Evolutionary conservation across 441 rosid species (phyloP).

Genomic region (Hura crepitans): DNA sequence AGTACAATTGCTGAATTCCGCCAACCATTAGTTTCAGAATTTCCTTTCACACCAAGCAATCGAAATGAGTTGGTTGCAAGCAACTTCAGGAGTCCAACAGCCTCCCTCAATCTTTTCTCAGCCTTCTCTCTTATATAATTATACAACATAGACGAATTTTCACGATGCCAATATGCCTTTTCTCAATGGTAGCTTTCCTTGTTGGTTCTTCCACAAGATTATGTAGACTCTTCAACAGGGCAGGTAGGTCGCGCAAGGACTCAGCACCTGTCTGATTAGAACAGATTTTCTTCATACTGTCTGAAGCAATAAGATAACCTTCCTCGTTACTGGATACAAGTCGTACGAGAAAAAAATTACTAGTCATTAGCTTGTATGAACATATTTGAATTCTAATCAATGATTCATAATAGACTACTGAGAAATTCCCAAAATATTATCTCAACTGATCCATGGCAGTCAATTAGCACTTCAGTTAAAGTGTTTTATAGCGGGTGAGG

Average conservation of each 20-base stretch:
- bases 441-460: conserved; percentile 51
- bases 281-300: conserved; percentile 65
- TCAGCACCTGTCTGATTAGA: conserved; percentile 42
- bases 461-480: conserved; percentile 56
- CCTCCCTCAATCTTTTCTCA: conserved; percentile 62
- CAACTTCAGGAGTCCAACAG: conserved; percentile 50
- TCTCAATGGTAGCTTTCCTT: conserved; percentile 53
- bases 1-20: too few relatives aligned
- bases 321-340: conserved; percentile 71
- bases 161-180: conserved; percentile 36
- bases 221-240: conserved; percentile 58
- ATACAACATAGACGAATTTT: neutral
- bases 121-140: conserved; percentile 40
- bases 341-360: neutral
- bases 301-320: conserved; percentile 66
- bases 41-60: neutral
- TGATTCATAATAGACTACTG: conserved; percentile 39
- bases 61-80: conserved; percentile 19
- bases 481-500: conserved; percentile 63
- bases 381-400: neutral
- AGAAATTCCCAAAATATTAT: conserved; percentile 60
- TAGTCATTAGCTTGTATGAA: neutral
- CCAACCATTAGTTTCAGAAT: too few relatives aligned
- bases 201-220: conserved; percentile 66
- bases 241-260: conserved; percentile 50